phyloP scores from a whole-genome alignment of 108 stramenopile genomes.

The Parietichytrium sp. region DNA sequence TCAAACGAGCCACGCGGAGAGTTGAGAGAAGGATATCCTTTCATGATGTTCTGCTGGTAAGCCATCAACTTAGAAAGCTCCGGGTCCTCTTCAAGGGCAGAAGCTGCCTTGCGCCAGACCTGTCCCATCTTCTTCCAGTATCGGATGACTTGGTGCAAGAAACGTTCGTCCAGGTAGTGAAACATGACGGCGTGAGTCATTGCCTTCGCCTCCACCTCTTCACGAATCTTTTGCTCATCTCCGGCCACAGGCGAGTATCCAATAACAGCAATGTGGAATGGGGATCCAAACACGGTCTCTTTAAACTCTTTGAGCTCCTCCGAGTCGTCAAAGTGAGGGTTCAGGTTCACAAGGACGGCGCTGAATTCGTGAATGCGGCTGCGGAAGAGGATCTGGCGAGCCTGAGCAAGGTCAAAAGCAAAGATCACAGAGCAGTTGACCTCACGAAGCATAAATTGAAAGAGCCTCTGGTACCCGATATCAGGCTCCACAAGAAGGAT shows the following conservation, averaged over 20 bases:
- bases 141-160: background rate
- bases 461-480: conserved; percentile 10
- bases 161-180: conserved; percentile 18
- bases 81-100: conserved; percentile 12
- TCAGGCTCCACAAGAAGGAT: conserved; percentile 7
- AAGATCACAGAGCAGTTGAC: background rate
- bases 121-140: conserved; percentile 5
- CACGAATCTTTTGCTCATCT: background rate
- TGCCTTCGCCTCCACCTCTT: background rate
- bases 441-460: conserved; percentile 12
- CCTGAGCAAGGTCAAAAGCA: background rate
- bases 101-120: conserved; percentile 6
- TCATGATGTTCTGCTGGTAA: too few species aligned
- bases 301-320: conserved; percentile 28
- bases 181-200: background rate
- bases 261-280: conserved; percentile 9
- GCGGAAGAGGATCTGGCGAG: background rate
- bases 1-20: background rate
- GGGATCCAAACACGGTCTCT: background rate
- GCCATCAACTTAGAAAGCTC: too few species aligned
- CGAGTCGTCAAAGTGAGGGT: background rate
- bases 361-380: background rate
- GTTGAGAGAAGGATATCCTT: background rate
- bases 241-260: conserved; percentile 12
- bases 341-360: conserved; percentile 16